Base-by-base conservation (phyloP, 1,284 basidiomycete genomes). In the Phylloporus sp. region DNA sequence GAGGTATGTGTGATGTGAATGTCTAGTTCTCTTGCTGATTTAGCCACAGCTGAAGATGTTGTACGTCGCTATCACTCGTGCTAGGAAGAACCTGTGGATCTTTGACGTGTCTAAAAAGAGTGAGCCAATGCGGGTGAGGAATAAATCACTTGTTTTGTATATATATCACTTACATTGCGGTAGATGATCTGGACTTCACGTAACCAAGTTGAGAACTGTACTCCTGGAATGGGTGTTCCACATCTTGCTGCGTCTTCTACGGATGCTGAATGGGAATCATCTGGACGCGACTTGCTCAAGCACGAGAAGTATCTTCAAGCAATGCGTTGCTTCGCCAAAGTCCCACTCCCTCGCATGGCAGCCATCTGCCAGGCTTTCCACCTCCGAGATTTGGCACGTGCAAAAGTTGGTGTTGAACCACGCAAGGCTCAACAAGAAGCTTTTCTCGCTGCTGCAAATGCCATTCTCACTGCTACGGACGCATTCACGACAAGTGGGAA, bases 251-350 rank as follows among this genome's bases (percentile, higher is more conserved):
- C 82, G 5, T 80, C 83, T 1, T 89, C 88, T 0, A 79, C 82
- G 29, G 70, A 78, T 0, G 83, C 82, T 27, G 86, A 91, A 74
- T 92, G 91, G 90, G 84, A 81, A 19, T 79, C 78, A 14, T 84
- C 82, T 23, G 90, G 88, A 4, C 77, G 77, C 6, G 77, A 80
- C 4, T 76, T 92, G 7, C 92, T 93, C 74, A 76, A 84, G 8
- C 83, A 87, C 56, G 83, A 85, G 60, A 83, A 82, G n/a, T 93
- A 88, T 69, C 72, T 80, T 1, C 87, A 91, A 71, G 90, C 92
- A 0, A 87, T 84, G 77, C 83, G 88, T 63, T 89, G 88, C 67
- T 93, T 87, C 67, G 83, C 86, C 64, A 84, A 87, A 27, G 91
- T 91, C 5, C 76, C 69, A 2, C 74, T 82, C 43, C 76, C 71